phyloP scores from a whole-genome alignment of 2,329 filamentous ascomycete genomes.

The Daldinia sp. region DNA sequence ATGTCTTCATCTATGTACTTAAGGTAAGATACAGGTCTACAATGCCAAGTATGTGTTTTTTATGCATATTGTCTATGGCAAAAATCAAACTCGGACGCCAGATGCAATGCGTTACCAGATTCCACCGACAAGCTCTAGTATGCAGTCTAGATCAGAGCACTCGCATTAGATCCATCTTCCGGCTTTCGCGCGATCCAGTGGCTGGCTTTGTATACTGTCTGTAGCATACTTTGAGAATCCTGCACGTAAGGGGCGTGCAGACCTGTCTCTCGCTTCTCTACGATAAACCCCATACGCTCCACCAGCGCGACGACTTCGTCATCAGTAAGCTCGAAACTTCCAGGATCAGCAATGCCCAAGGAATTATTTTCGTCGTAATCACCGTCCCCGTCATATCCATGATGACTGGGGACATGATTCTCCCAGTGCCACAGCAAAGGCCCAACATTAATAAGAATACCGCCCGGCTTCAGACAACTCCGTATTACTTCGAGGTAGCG shows the following conservation, averaged over 20 bases:
- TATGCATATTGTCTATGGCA: slow-evolving; percentile 19
- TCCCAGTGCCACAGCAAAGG: slow-evolving; percentile 97
- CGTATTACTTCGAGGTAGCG: slow-evolving; percentile 86
- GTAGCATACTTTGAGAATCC: slow-evolving; percentile 84
- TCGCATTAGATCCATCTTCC: slow-evolving; percentile 18
- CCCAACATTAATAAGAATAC: slow-evolving; percentile 88
- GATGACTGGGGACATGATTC: slow-evolving; percentile 69
- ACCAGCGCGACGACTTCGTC: slow-evolving; percentile 86
- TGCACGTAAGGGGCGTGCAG: slow-evolving; percentile 87
- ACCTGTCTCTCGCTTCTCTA: slow-evolving; percentile 69
- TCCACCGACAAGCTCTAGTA: not conserved
- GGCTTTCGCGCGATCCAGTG: slow-evolving; percentile 87
- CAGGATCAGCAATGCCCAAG: slow-evolving; percentile 84
- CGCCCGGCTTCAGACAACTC: slow-evolving; percentile 78
- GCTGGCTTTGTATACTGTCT: slow-evolving; percentile 80
- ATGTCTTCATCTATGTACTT: slow-evolving; percentile 10
- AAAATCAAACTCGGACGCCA: slow-evolving; percentile 14
- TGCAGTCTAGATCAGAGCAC: slow-evolving; percentile 6
- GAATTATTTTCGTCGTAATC: slow-evolving; percentile 59
- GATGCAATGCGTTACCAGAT: slow-evolving; percentile 22
- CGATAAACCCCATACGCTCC: slow-evolving; percentile 75
- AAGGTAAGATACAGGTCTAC: slow-evolving; percentile 15
- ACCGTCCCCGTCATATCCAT: slow-evolving; percentile 60
- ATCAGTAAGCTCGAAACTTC: slow-evolving; percentile 87
- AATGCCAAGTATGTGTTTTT: slow-evolving; percentile 6